Conservation (phyloP, 495 filamentous ascomycete species). For the Penicillium cosmopolitanum region DNA sequence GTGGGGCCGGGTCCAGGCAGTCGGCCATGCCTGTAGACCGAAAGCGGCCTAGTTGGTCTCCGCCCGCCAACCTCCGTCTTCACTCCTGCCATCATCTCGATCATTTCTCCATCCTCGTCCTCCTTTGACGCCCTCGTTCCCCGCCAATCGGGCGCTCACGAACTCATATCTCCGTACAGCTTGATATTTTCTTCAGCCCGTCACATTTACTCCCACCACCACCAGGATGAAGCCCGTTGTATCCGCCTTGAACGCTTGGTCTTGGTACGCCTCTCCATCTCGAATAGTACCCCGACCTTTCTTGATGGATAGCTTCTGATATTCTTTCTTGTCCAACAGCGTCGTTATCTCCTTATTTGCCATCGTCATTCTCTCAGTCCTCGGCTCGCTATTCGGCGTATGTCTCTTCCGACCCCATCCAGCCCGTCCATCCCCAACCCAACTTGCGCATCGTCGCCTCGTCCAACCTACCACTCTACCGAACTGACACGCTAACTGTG, state of each 20-base stretch:
- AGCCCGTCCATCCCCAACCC: neutral
- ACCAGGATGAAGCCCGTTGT: constrained; percentile 89
- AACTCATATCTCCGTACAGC: neutral
- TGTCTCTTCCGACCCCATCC: constrained; percentile 13
- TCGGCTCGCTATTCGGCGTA: constrained; percentile 79
- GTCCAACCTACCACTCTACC: neutral
- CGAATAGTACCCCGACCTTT: neutral
- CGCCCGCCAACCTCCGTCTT: constrained; percentile 37
- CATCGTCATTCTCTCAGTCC: constrained; percentile 82
- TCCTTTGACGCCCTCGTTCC: constrained; percentile 2
- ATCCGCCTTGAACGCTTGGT: constrained; percentile 89
- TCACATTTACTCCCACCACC: constrained; percentile 7
- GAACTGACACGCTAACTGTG: constrained; percentile 14
- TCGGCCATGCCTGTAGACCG: constrained; percentile 15
- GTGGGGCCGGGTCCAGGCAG: neutral
- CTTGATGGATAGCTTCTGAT: constrained; percentile 20
- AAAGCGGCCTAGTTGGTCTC: constrained; percentile 43
- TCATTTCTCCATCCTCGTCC: constrained; percentile 20
- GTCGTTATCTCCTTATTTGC: constrained; percentile 87
- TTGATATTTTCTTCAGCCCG: neutral
- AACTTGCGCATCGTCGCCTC: constrained; percentile 12
- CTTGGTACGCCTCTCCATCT: constrained; percentile 61
- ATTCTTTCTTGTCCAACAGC: constrained; percentile 45
- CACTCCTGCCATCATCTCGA: constrained; percentile 15
- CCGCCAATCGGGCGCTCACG: neutral